Base-by-base conservation (phyloP, 371 early-diverging fungal genomes). In the Saksenaea vasiformis region DNA sequence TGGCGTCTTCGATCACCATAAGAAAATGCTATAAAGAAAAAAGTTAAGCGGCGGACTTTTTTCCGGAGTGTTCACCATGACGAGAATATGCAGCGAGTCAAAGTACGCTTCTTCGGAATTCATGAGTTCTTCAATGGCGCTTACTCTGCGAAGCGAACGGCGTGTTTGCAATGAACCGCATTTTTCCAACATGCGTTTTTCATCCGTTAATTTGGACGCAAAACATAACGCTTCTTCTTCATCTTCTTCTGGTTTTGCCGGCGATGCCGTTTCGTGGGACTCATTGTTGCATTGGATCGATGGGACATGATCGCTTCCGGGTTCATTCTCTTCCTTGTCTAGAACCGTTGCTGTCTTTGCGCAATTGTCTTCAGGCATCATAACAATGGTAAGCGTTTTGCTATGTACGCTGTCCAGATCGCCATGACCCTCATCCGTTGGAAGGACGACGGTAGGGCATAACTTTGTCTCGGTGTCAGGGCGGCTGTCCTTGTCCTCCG, bases 61-160 rank as follows among this genome's bases (percentile, higher is more conserved):
- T 35, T 41, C 22, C 13, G 17, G 9, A 9, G 8, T 56, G 31
- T 68, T 72, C 69, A 80, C 80, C 34, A 60, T 73, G 17, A 70
- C 75, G 13, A 80, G 67, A n/a, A 73, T 69, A 36, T 60, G 58
- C 5, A 80, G 53, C 62, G 77, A 76, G 5, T 71, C 58, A 5
- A 67, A 61, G 61, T 78, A 80, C 0, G 60, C 71, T 35, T 67
- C 68, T 58, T 80, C 81, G 10, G 81, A 76, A 37, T 71, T 69
- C 59, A 80, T 58, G 2, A 80, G 43, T 51, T 80, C 81, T n/a
- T 74, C 66, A 11, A 72, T 31, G 17, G 68, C 65, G 43, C 38
- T 62, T 26, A 53, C 27, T 28, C 65, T 55, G 38, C 62, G 41
- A 27, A 51, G 56, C 41, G 57, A 54, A 36, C 13, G 51, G 22